Evolutionary conservation across 345 rosid genomes (phyloP).

Genomic region (Citrus sinensis): DNA sequence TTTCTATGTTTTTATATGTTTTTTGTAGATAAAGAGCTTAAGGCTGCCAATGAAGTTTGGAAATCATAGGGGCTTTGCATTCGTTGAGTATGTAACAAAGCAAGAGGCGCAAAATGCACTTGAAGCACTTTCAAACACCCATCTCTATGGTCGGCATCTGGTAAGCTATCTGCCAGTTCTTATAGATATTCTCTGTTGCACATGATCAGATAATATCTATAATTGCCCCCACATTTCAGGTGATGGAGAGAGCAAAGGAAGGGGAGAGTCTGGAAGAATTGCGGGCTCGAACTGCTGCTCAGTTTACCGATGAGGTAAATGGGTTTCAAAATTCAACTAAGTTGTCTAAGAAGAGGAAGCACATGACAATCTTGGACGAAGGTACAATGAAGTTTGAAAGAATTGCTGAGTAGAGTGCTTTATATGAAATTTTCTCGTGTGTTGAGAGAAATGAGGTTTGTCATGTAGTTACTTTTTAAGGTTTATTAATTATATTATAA

Average conservation of each 20-base stretch:
- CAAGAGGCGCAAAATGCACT: conserved; percentile 88
- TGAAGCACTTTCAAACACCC: conserved; percentile 67
- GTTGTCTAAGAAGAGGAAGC: conserved; percentile 65
- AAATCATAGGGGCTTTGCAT: conserved; percentile 79
- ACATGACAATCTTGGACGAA: conserved; percentile 49
- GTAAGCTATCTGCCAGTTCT: conserved; percentile 34
- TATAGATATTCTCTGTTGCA: not conserved
- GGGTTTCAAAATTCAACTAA: conserved; percentile 38
- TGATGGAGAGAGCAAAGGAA: conserved; percentile 86
- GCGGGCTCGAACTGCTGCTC: conserved; percentile 72
- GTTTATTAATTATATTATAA: not conserved
- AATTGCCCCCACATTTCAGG: conserved; percentile 30
- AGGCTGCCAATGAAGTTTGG: conserved; percentile 83
- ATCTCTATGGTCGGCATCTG: conserved; percentile 87
- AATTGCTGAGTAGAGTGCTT: conserved; percentile 27
- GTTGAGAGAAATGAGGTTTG: not conserved
- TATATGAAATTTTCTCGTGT: not conserved
- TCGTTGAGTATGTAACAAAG: conserved; percentile 83
- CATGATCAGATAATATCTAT: not conserved
- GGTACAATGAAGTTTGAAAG: conserved; percentile 53
- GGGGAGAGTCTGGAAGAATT: conserved; percentile 83
- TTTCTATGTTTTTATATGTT: not conserved
- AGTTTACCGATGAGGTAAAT: conserved; percentile 53
- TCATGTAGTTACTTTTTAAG: not conserved
- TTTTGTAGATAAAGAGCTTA: conserved; percentile 70